A percentile compares a stretch with the other conserved stretches of the same genome.
Evolutionary conservation across 805 yeast species (phyloP).

Genomic region (Candida insectalens): DNA sequence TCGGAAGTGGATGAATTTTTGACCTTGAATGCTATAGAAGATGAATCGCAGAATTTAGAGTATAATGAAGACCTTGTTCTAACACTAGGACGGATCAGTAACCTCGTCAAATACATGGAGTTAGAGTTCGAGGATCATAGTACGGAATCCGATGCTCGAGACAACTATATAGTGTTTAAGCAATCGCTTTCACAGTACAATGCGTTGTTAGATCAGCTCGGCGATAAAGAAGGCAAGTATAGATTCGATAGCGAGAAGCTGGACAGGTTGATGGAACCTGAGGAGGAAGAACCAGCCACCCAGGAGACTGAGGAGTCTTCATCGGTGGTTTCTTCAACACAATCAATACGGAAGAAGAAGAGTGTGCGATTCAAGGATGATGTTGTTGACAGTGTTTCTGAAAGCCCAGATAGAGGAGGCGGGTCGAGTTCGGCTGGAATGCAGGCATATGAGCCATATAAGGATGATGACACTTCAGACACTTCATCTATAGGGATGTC

Average conservation of each 20-base stretch:
- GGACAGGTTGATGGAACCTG: neutral
- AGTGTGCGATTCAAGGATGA: slow-evolving; percentile 16
- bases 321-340: neutral
- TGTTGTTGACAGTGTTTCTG: slow-evolving; percentile 3
- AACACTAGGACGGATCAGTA: neutral
- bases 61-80: neutral
- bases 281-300: neutral
- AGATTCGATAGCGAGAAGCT: neutral
- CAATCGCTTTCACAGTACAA: neutral
- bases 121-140: slow-evolving; percentile 1
- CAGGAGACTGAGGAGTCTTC: neutral
- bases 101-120: slow-evolving; percentile 1
- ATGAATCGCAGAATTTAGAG: neutral
- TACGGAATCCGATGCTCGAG: neutral
- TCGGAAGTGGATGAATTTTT: slow-evolving; percentile 2
- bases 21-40: neutral
- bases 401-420: neutral
- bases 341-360: slow-evolving; percentile 7
- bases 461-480: slow-evolving; percentile 2
- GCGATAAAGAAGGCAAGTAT: neutral
- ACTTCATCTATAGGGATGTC: slow-evolving; percentile 10
- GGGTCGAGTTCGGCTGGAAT: neutral
- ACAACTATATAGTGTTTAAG: neutral
- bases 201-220: neutral
- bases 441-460: neutral